A percentile compares a stretch with the other conserved stretches of the same genome.
phyloP scores from a whole-genome alignment of 768 basidiomycete species.

The Tylopilus felleus region DNA sequence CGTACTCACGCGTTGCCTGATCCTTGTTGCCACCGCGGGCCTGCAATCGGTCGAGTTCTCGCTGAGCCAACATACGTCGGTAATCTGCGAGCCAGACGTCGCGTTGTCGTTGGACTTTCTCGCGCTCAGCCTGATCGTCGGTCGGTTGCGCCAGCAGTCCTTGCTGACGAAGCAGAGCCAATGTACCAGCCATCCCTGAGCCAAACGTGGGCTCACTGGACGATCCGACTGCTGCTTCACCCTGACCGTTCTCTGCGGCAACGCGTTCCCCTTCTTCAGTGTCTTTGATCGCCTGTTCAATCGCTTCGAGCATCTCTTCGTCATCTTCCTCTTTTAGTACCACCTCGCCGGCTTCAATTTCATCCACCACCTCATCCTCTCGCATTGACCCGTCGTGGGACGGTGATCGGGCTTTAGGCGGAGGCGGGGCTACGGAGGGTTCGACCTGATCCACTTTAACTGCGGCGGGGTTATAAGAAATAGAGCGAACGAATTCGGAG shows the following conservation, averaged over 20 bases:
- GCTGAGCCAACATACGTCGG: slow-evolving; percentile 66
- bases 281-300: slow-evolving; percentile 65
- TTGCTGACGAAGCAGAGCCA: slow-evolving; percentile 86
- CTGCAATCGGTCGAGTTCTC: slow-evolving; percentile 76
- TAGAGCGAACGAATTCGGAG: slow-evolving; percentile 90
- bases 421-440: slow-evolving; percentile 22
- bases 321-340: slow-evolving; percentile 78
- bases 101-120: slow-evolving; percentile 75
- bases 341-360: slow-evolving; percentile 81
- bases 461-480: slow-evolving; percentile 60
- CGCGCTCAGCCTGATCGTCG: slow-evolving; percentile 69
- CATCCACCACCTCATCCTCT: slow-evolving; percentile 63
- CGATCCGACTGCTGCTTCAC: slow-evolving; percentile 49
- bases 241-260: slow-evolving; percentile 31
- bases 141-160: slow-evolving; percentile 73
- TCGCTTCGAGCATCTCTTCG: slow-evolving; percentile 73
- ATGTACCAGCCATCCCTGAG: slow-evolving; percentile 82
- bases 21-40: slow-evolving; percentile 82
- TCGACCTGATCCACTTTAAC: slow-evolving; percentile 50
- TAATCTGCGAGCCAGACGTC: slow-evolving; percentile 91
- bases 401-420: slow-evolving; percentile 37
- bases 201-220: slow-evolving; percentile 76
- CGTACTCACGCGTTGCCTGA: slow-evolving; percentile 91
- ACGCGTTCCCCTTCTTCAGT: slow-evolving; percentile 54
- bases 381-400: slow-evolving; percentile 56